Evolutionary conservation across 805 yeast species (phyloP).

Genomic region (Wickerhamomyces tratensis): DNA sequence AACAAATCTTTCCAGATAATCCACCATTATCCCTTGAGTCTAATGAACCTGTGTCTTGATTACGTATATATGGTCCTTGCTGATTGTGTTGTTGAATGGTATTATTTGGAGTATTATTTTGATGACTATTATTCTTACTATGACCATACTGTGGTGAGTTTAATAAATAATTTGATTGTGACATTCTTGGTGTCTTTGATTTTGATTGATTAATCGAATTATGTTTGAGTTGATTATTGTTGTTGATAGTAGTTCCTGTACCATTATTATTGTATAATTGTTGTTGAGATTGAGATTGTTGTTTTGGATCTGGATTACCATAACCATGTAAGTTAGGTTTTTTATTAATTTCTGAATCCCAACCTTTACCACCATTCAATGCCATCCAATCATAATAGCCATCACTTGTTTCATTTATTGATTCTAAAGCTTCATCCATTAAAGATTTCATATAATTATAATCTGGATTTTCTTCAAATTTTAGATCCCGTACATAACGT

Average conservation of each 20-base stretch:
- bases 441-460: conserved; percentile 78
- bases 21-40: too few relatives aligned
- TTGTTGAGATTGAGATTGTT: conserved; percentile 11
- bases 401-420: conserved; percentile 64
- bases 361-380: conserved; percentile 88
- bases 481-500: conserved; percentile 77
- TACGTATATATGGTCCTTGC: too few relatives aligned
- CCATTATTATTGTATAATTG: background rate
- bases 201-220: conserved; percentile 18
- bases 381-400: conserved; percentile 98
- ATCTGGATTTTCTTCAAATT: conserved; percentile 91
- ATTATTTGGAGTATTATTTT: too few relatives aligned
- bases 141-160: conserved; percentile 16
- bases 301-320: conserved; percentile 81
- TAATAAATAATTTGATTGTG: conserved; percentile 14
- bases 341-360: conserved; percentile 85
- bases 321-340: conserved; percentile 94
- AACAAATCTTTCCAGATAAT: too few relatives aligned
- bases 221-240: background rate
- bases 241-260: conserved; percentile 6
- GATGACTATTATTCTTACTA: too few relatives aligned
- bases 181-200: conserved; percentile 16
- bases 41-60: too few relatives aligned
- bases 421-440: conserved; percentile 68
- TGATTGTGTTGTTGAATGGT: too few relatives aligned